These are phyloP conservation scores for Boeremia lycopersici DNA, from an alignment of 2,329 filamentous ascomycete species.

Conservation along the genomic window DNA sequence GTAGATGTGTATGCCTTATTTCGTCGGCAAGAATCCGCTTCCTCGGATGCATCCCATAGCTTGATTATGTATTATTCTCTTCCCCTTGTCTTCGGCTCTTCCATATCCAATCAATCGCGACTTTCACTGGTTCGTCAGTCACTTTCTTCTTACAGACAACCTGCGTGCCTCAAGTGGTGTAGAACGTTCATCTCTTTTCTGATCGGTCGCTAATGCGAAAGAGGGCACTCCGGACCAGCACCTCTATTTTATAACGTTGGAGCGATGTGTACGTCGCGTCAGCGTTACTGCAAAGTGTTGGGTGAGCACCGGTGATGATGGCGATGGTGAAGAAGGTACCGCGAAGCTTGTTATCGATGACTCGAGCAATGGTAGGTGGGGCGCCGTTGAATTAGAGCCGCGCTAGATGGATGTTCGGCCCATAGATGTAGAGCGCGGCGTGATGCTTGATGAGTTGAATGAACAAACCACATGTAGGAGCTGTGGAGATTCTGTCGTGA, in stretches of 20 bases:
- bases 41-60: background rate
- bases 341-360: background rate
- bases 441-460: too few relatives aligned
- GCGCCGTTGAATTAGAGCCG: background rate
- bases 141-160: background rate
- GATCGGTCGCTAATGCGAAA: background rate
- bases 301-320: background rate
- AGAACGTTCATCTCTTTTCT: background rate
- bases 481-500: background rate
- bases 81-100: background rate
- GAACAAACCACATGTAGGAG: background rate
- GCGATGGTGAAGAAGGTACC: background rate
- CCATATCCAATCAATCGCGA: too few relatives aligned
- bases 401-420: background rate
- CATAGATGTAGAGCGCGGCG: background rate
- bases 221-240: too few relatives aligned
- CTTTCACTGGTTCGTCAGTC: background rate
- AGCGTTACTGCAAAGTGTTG: background rate
- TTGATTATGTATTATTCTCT: background rate
- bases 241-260: too few relatives aligned
- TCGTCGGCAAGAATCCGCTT: constrained; percentile 12
- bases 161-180: background rate
- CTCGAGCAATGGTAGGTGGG: background rate
- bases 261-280: too few relatives aligned
- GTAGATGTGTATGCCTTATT: constrained; percentile 16